Evolutionary conservation across 2,329 filamentous ascomycete genomes (phyloP).

Genomic region (Zymoseptoria passerinii): DNA sequence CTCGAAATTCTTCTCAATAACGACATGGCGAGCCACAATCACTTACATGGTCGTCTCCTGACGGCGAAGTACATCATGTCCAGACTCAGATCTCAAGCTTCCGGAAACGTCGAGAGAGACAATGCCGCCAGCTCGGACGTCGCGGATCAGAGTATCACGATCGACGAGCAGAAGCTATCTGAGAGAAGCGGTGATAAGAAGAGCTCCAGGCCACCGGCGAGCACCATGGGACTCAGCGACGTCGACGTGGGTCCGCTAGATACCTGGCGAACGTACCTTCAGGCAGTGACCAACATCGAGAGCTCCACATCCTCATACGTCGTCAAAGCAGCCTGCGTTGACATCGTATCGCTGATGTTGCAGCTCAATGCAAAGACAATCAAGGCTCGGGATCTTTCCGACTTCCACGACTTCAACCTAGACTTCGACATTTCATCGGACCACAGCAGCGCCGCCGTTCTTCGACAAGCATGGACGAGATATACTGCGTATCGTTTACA

Average conservation of each 20-base stretch:
- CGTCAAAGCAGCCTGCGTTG: conserved; percentile 23
- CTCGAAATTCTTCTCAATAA: conserved; percentile 8
- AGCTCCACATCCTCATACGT: neutral
- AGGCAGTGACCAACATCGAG: neutral
- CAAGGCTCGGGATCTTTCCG: neutral
- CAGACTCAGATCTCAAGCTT: neutral
- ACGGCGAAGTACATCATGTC: conserved; percentile 20
- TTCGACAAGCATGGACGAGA: conserved; percentile 15
- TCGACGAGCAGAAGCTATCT: too few relatives aligned
- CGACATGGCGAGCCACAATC: conserved; percentile 19
- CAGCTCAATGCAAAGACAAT: neutral
- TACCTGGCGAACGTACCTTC: neutral
- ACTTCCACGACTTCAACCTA: neutral
- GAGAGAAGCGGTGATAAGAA: too few relatives aligned
- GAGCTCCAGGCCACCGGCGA: too few relatives aligned
- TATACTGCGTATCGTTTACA: conserved; percentile 10
- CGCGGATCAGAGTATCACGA: too few relatives aligned
- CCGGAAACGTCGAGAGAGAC: neutral
- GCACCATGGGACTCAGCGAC: neutral
- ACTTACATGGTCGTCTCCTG: conserved; percentile 28
- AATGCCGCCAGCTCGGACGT: too few relatives aligned
- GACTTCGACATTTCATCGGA: neutral
- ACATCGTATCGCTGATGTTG: conserved; percentile 19
- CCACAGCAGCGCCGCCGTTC: conserved; percentile 1
- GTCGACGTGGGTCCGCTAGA: neutral